Evolutionary conservation across 257 asterid genomes (phyloP).

Genomic region (Petrea volubilis): DNA sequence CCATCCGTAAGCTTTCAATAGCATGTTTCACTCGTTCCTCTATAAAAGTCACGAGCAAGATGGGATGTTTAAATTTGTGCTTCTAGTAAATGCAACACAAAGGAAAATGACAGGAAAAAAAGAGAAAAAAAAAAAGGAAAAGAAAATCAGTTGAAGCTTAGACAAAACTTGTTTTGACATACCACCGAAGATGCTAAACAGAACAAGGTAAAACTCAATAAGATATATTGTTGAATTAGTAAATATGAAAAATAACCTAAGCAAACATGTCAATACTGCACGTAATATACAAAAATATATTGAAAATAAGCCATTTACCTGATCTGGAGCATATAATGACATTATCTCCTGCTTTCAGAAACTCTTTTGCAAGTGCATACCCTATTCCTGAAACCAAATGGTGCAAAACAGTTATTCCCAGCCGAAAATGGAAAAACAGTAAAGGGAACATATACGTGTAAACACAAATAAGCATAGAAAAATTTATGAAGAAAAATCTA

Average conservation of each 20-base stretch:
- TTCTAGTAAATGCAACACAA: not conserved
- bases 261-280: not conserved
- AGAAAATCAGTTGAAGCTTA: not conserved
- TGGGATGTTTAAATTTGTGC: not conserved
- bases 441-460: not conserved
- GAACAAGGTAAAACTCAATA: too few relatives aligned
- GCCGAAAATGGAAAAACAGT: not conserved
- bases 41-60: conserved; percentile 35
- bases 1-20: conserved; percentile 55
- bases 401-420: not conserved
- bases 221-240: too few relatives aligned
- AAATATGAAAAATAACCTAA: not conserved
- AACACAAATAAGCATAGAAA: conserved; percentile 3
- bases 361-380: conserved; percentile 91
- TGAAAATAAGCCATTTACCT: conserved; percentile 38
- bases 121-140: not conserved
- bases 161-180: not conserved
- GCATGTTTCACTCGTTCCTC: conserved; percentile 84
- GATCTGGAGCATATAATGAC: conserved; percentile 92
- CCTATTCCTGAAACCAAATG: conserved; percentile 70
- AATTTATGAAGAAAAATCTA: not conserved
- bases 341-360: conserved; percentile 85
- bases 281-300: not conserved
- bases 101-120: not conserved
- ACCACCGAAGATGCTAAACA: too few relatives aligned